Base-by-base conservation (phyloP, 1,139 yeast species). In the Hemisphaericaspora lyxosophila region DNA sequence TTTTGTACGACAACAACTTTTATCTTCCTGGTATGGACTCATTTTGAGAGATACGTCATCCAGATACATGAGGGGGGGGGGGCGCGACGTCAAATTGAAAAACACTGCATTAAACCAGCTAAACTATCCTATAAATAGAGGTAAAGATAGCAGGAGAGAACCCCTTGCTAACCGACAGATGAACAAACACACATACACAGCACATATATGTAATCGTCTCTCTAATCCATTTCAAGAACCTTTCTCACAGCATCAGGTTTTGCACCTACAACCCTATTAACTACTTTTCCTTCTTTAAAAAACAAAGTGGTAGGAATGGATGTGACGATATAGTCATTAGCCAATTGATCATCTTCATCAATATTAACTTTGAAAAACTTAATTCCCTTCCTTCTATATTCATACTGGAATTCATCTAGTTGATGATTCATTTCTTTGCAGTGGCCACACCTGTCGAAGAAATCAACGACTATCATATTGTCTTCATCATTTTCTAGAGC, bases 211-310 rank as follows among this genome's bases (percentile, higher is more conserved):
- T n/a, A n/a, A n/a, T n/a, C n/a, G 11, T 20, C 7, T 3, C 7
- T 5, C n/a, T 26, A 40, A 22, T 44, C 42, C 24, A 25, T 35
- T 13, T 46, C 49, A 35, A 46, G 42, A 29, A 44, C 34, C 24
- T 39, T 35, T 24, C 41, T 46, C 26, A 46, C 40, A 31, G 35
- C 36, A 26, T 37, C 39, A 12, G 88, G 84, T 73, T 85, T 82
- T 51, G 92, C 94, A 61, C 95, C 95, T 48, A 84, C 78, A 43
- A 85, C 82, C 61, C 76, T 82, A 54, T 75, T 78, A 46, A 85
- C 74, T 53, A 77, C 73, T 63, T 76, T 65, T 49, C 94, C 94
- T 46, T 69, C 67, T 73, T 82, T 85, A 77, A 78, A 79, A 63
- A 84, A 77, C 46, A 83, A 64, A 45, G 46, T 42, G 23, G 49